Base-by-base conservation (phyloP, 2,329 filamentous ascomycete genomes). In the Ophiostoma novo-ulmi region DNA sequence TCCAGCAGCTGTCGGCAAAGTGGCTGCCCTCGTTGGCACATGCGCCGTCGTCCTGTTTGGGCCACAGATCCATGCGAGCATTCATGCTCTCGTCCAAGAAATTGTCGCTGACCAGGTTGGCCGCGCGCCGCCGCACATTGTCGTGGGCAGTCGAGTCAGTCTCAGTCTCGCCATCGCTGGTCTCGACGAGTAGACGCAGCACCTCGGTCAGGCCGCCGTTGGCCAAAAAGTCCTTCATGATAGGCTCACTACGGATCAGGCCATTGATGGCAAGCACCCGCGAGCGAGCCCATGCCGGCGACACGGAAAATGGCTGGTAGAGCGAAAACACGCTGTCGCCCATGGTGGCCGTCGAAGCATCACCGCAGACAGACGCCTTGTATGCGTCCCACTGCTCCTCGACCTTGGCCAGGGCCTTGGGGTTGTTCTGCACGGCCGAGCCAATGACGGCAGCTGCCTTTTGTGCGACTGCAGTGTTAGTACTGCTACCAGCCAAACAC, bases 21-120 rank as follows among this genome's bases (percentile, higher is more conserved):
- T 36, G 36, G 35, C 10, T 65, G 63, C 36, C 58, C 3, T 69
- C 39, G 2, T 36, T 20, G 13, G 35, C 31, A 14, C 78, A 35
- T 76, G 77, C 44, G 44, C 44, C 11, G 74, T 74, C 22, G 74
- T 71, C 41, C 2, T 41, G 41, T 22, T 13, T 63, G 0, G 87
- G 87, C 87, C 87, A 90, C 73, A 86, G 79, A 0, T 86, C 85
- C 22, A 84, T 73, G 35, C 80, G 80, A 2, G 88, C 88, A 58
- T 88, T 87, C 82, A 89, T 88, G 71, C 85, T 82, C 73, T 85
- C 83, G 75, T 91, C 88, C n/a, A 91, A 79, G 76, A 91, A 91
- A 72, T 83, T 88, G 75, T 91, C 89, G 44, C 85, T 81, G 38
- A 89, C 82, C 70, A 90, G 81, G 72, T 87, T 82, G 1, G 84